Evolutionary conservation across 2,329 filamentous ascomycete species (phyloP).

Genomic region (Juglanconis juglandina): DNA sequence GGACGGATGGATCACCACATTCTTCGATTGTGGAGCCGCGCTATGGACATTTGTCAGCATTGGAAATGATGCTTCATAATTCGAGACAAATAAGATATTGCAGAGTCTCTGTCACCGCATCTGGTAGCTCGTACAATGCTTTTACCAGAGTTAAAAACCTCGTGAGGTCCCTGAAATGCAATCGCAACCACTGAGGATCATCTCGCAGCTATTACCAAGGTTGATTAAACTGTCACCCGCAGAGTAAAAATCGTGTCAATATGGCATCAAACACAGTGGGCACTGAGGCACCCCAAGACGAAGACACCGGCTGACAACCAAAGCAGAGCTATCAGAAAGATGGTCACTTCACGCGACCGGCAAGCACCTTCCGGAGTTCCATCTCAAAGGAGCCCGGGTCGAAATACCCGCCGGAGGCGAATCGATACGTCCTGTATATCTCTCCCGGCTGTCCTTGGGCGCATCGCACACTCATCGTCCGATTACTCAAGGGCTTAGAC

Average conservation of each 20-base stretch:
- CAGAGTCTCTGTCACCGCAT: background rate
- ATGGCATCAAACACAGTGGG: constrained; percentile 1
- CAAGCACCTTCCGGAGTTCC: constrained; percentile 52
- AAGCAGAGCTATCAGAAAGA: constrained; percentile 29
- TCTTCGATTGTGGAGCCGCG: too few species aligned
- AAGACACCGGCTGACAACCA: background rate
- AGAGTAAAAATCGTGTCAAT: background rate
- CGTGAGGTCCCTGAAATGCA: too few species aligned
- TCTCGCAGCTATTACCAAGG: background rate
- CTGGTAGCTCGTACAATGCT: background rate
- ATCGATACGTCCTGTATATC: constrained; percentile 60
- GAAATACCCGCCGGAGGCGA: constrained; percentile 55
- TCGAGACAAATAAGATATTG: too few species aligned
- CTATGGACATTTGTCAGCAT: too few species aligned
- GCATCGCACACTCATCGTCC: constrained; percentile 69
- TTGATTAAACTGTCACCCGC: background rate
- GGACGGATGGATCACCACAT: too few species aligned
- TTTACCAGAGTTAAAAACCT: too few species aligned
- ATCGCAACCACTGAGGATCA: too few species aligned
- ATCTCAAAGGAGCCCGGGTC: constrained; percentile 50
- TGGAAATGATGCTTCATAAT: too few species aligned
- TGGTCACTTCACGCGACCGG: constrained; percentile 50
- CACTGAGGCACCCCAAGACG: background rate
- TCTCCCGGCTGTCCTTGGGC: constrained; percentile 64
- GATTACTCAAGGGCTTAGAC: constrained; percentile 70